Evolutionary conservation across 371 early-diverging fungal species (phyloP), one percentile per base, ranked within the genome.

Genomic region (Choanephora cucurbitarum): DNA sequence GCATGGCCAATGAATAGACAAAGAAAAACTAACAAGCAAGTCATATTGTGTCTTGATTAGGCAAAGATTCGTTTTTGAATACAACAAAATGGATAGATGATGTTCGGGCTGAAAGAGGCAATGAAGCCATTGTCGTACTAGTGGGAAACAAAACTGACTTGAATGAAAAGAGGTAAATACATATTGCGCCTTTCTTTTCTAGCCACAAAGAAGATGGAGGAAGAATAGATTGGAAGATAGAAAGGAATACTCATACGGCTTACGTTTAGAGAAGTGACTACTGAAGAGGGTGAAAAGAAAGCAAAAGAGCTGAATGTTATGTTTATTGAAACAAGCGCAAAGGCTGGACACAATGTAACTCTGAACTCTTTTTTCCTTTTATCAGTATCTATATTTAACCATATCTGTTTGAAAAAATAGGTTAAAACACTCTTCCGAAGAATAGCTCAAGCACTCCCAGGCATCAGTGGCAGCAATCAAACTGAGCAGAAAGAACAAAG

Each of bases 81-180:
- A 96, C 98, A 14, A 85, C 91, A 50, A 93, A 94, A 65, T 99
- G 99, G 99, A 94, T 99, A 55, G 96, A 97, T 58, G 97, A 98
- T 72, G 96, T 99, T 21, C 91, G 97, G 44, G 91, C 92, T n/a
- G 97, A 97, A 79, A 91, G 98, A 52, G 99, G 99, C 44, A 87
- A 89, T 67, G 96, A 98, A 67, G 97, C 95, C 17, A 95, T 97
- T 57, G 92, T 99, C 47, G 93, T 99, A 28, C 76, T 99, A 17
- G 98, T 99, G 8, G 99, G 99, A 17, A 99, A 99, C 85, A 99
- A 99, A 82, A 94, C 93, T 3, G 99, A 99, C 74, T 68, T 99
- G 57, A 86, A 80, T 56, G 94, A 97, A 43, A 94, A 94, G 66
- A 83, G 97, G 89, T 88, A 32, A 24, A n/a, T n/a, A n/a, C n/a